These are phyloP conservation scores for Fusarium sp. DNA, from an alignment of 2,329 filamentous ascomycete genomes.

Conservation along the genomic window DNA sequence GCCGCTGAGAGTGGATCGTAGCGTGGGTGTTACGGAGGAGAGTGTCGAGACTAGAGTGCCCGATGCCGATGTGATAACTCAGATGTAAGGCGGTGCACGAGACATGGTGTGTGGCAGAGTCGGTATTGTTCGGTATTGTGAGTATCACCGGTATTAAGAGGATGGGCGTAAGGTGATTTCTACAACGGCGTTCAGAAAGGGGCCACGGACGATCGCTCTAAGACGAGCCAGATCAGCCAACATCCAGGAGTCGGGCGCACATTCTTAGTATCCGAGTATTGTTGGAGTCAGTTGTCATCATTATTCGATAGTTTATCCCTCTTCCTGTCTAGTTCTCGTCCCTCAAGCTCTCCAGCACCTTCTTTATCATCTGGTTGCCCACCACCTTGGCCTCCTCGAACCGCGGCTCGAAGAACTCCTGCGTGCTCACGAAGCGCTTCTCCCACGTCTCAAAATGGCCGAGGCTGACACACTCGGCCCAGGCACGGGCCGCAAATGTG, in stretches of 20 bases:
- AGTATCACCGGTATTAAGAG: background rate
- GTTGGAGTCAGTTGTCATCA: slow-evolving; percentile 2
- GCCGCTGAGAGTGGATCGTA: slow-evolving; percentile 61
- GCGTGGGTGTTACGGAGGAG: slow-evolving; percentile 69
- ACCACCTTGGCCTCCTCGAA: slow-evolving; percentile 89
- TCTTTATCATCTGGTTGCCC: slow-evolving; percentile 97
- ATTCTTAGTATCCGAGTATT: slow-evolving; percentile 2
- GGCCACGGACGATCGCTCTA: background rate
- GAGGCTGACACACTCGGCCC: slow-evolving; percentile 92
- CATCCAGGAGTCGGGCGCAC: slow-evolving; percentile 17
- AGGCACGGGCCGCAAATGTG: slow-evolving; percentile 94
- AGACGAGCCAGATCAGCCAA: background rate
- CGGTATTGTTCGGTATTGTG: background rate
- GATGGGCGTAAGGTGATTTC: background rate
- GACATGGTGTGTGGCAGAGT: background rate
- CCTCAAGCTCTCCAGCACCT: slow-evolving; percentile 84
- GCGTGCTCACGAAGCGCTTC: slow-evolving; percentile 90
- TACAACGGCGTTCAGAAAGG: background rate
- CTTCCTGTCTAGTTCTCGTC: slow-evolving; percentile 37
- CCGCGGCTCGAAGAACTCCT: slow-evolving; percentile 89
- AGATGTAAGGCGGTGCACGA: slow-evolving; percentile 30
- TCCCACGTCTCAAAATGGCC: slow-evolving; percentile 94
- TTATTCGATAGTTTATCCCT: slow-evolving; percentile 1
- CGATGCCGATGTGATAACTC: slow-evolving; percentile 59
- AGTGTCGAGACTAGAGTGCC: slow-evolving; percentile 60